Evolutionary conservation across 139 green algal genomes (phyloP).

Genomic region (Chlamydomonas incerta): DNA sequence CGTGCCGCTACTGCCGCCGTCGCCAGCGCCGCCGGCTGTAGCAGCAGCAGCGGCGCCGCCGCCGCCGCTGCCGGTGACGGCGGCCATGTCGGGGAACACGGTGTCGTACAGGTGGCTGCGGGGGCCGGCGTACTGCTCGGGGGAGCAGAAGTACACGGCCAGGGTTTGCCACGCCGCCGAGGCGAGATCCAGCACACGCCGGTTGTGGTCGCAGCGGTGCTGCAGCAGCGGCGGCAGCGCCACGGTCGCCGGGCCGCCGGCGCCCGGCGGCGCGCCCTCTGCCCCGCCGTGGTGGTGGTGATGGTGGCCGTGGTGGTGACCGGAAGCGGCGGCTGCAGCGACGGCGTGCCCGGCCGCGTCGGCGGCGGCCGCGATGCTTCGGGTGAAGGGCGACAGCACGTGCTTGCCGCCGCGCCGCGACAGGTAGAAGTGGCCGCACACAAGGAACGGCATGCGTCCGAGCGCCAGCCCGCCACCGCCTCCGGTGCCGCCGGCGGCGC

Average conservation of each 20-base stretch:
- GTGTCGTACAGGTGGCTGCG: slow-evolving; percentile 36
- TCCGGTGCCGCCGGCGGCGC: neutral
- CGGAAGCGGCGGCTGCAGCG: neutral
- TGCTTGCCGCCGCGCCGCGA: slow-evolving; percentile 16
- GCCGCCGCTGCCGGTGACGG: neutral
- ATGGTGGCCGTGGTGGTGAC: neutral
- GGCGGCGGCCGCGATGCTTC: neutral
- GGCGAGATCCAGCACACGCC: slow-evolving; percentile 47
- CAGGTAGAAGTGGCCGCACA: slow-evolving; percentile 43
- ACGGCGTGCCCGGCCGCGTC: neutral
- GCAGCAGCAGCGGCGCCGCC: neutral
- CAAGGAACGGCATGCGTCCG: slow-evolving; percentile 44
- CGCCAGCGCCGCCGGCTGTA: neutral
- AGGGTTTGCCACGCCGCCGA: slow-evolving; percentile 12
- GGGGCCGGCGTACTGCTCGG: slow-evolving; percentile 13
- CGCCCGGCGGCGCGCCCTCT: too few relatives aligned
- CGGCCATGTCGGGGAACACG: slow-evolving; percentile 47
- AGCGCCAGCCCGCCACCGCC: neutral
- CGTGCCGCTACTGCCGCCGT: neutral
- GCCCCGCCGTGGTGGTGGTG: neutral
- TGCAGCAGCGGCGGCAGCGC: slow-evolving; percentile 37
- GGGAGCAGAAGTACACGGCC: slow-evolving; percentile 16
- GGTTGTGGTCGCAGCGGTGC: slow-evolving; percentile 45
- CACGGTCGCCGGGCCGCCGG: neutral
- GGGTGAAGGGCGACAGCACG: slow-evolving; percentile 7